phyloP scores from a whole-genome alignment of 192 early-diverging fungal species.

The Spizellomyces sp. region DNA sequence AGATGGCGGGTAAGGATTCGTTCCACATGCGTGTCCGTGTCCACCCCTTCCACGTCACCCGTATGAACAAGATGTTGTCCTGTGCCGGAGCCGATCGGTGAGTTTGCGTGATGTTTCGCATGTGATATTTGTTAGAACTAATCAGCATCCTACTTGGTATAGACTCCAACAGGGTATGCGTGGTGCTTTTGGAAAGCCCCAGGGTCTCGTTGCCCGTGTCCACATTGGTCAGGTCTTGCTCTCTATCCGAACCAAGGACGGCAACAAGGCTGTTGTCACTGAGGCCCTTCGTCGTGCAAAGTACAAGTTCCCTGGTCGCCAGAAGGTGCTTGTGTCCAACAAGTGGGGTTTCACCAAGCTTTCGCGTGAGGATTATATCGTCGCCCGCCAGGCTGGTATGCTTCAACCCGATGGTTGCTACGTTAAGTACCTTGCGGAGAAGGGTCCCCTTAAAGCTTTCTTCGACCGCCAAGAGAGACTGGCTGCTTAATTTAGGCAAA shows the following conservation, averaged over 20 bases:
- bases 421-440: constrained; percentile 90
- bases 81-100: constrained; percentile 97
- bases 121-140: not conserved
- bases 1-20: constrained; percentile 95
- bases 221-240: constrained; percentile 97
- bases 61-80: constrained; percentile 99
- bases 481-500: not conserved
- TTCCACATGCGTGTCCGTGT: constrained; percentile 99
- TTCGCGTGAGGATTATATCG: constrained; percentile 81
- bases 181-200: constrained; percentile 98
- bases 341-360: constrained; percentile 99
- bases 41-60: constrained; percentile 98
- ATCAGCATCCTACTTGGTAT: no score
- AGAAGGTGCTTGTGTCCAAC: constrained; percentile 99
- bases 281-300: constrained; percentile 92
- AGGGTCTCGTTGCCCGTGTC: constrained; percentile 93
- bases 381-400: constrained; percentile 69
- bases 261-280: constrained; percentile 89
- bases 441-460: constrained; percentile 71
- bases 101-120: not conserved
- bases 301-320: constrained; percentile 99
- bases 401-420: constrained; percentile 92
- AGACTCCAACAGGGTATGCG: constrained; percentile 97
- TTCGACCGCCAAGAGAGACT: constrained; percentile 35
- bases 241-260: constrained; percentile 94